phyloP scores from a whole-genome alignment of 352 stramenopile species.

The Plasmopara viticola region DNA sequence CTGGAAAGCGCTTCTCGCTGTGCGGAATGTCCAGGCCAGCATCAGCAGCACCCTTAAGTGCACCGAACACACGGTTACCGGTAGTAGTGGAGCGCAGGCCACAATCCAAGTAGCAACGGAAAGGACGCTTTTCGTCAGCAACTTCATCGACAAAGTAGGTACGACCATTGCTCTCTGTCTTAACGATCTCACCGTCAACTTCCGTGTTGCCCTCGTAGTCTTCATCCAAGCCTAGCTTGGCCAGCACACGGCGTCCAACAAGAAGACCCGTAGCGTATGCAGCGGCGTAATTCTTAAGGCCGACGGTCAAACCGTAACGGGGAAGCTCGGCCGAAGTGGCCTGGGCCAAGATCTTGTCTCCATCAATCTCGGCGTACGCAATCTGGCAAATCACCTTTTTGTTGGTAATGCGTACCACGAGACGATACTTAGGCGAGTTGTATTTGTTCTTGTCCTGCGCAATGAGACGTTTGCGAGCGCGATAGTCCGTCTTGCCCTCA shows the following conservation, averaged over 20 bases:
- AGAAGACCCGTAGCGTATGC: slow-evolving; percentile 97
- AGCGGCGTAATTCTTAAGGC: slow-evolving; percentile 99
- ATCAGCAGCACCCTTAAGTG: slow-evolving; percentile 98
- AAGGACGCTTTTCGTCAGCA: slow-evolving; percentile 96
- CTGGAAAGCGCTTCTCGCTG: slow-evolving; percentile 98
- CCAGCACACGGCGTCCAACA: slow-evolving; percentile 92
- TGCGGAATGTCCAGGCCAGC: slow-evolving; percentile 98
- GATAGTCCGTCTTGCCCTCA: slow-evolving; percentile 99
- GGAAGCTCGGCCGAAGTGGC: slow-evolving; percentile 95
- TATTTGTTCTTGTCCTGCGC: slow-evolving; percentile 99
- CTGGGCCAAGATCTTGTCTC: slow-evolving; percentile 93
- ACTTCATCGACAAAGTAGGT: slow-evolving; percentile 99
- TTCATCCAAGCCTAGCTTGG: slow-evolving; percentile 97
- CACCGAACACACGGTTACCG: slow-evolving; percentile 97
- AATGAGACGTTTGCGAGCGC: slow-evolving; percentile 97
- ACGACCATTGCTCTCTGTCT: slow-evolving; percentile 92
- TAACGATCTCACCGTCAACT: slow-evolving; percentile 94
- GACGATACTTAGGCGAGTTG: slow-evolving; percentile 97
- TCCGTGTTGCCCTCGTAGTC: slow-evolving; percentile 97
- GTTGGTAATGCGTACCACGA: slow-evolving; percentile 96
- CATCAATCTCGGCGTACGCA: slow-evolving; percentile 97
- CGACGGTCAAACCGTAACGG: slow-evolving; percentile 94
- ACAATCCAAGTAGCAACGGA: slow-evolving; percentile 97
- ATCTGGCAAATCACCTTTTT: slow-evolving; percentile 98
- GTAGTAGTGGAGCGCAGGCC: slow-evolving; percentile 96